Conservation (phyloP, 805 yeast species). For the Candida ascalaphidarum region DNA sequence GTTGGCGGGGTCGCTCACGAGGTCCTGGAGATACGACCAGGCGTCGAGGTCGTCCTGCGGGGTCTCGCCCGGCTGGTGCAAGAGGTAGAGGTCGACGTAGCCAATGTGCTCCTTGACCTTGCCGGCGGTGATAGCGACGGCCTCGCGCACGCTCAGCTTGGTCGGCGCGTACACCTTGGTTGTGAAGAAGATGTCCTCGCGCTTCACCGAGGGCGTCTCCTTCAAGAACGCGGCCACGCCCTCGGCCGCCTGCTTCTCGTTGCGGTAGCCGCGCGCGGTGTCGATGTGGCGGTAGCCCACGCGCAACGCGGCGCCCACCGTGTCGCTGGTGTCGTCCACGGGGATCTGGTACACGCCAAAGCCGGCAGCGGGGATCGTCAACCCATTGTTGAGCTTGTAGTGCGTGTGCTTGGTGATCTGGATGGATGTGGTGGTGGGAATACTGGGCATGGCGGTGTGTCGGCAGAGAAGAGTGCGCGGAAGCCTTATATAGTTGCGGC, state of each 20-base stretch:
- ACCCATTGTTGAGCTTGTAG: constrained; percentile 47
- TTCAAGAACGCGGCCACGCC: constrained; percentile 49
- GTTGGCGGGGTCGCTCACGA: constrained; percentile 29
- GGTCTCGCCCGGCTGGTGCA: constrained; percentile 44
- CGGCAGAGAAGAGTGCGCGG: no score
- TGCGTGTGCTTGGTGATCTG: constrained; percentile 24
- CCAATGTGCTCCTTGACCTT: constrained; percentile 22
- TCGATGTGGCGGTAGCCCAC: constrained; percentile 72
- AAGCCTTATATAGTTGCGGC: no score
- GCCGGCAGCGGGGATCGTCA: constrained; percentile 46
- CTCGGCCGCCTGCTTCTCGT: constrained; percentile 52
- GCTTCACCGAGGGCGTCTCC: constrained; percentile 26
- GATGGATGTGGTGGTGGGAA: constrained; percentile 22
- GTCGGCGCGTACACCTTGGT: constrained; percentile 30
- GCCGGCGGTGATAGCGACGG: constrained; percentile 19
- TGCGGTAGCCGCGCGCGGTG: constrained; percentile 59
- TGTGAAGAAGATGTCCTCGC: constrained; percentile 30
- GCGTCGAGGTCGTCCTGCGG: constrained; percentile 46
- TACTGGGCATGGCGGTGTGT: constrained; percentile 32
- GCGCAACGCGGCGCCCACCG: constrained; percentile 50
- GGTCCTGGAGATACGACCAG: constrained; percentile 70
- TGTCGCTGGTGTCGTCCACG: constrained; percentile 22
- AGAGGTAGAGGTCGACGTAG: constrained; percentile 31
- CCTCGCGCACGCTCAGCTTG: constrained; percentile 10
- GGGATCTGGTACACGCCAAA: constrained; percentile 46